Evolutionary conservation across 2,329 filamentous ascomycete genomes (phyloP), one percentile per base, ranked within the genome.

Genomic region (Myriosclerotinia curreyana): DNA sequence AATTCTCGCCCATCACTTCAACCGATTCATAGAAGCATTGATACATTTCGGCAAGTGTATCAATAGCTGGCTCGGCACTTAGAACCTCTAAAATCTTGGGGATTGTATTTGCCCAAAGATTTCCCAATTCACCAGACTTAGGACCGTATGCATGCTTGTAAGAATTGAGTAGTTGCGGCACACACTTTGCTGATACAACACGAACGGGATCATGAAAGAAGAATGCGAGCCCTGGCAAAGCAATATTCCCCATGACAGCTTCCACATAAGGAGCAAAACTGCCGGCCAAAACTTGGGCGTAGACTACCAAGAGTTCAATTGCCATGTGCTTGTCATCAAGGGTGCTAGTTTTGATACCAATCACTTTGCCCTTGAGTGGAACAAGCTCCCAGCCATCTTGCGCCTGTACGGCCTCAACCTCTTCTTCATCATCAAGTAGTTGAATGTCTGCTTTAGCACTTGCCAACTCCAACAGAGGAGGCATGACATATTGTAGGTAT

Each of bases 301-400:
- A 99, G 67, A 99, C 94, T 54, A 96, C 93, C 66, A 99, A 89
- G 61, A 99, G 86, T 78, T 99, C 95, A 69, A 99, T 98, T n/a
- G 95, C 95, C 85, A 96, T 97, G 77, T 98, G 93, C 81, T 99
- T 99, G 79, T 99, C 95, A 72, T 99, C 95, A 76, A 99, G 88
- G 12, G 90, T 91, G 76, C 92, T 96, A 9, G 95, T 99, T 79
- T 93, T 92, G 79, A 99, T 99, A 69, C 95, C 95, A 73, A 99
- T 97, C 77, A 96, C 91, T 81, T 98, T 98, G 69, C 95, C 95
- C 79, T 96, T 96, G 64, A 99, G 83, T 11, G 95, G 95, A 20
- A 99, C 92, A 70, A 99, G 83, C 77, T 99, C 95, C 95, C 95
- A 99, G 51, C 94, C 94, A 64, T 97, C 94, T 73, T 98, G 94